These are phyloP conservation scores for Aspergillus puulaauensis DNA, from an alignment of 2,329 filamentous ascomycete genomes.

Conservation along the genomic window DNA sequence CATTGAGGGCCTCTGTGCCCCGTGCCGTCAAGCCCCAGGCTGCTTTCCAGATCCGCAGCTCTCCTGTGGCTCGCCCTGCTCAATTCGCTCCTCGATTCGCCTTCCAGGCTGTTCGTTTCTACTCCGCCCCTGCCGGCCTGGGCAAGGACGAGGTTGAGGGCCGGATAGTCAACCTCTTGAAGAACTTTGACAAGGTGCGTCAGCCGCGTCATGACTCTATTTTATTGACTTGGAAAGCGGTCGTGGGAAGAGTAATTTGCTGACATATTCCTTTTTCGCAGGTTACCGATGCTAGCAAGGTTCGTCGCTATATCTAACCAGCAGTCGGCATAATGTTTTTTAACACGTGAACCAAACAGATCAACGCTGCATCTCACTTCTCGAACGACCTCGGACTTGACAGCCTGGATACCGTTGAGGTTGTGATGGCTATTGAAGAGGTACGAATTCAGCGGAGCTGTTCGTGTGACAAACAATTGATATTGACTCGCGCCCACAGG, in stretches of 20 bases:
- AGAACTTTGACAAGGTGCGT: constrained; percentile 94
- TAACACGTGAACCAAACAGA: constrained; percentile 54
- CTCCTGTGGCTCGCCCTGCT: constrained; percentile 61
- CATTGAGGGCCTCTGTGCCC: constrained; percentile 59
- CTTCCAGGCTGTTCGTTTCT: constrained; percentile 74
- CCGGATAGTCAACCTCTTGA: constrained; percentile 86
- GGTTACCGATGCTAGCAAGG: constrained; percentile 43
- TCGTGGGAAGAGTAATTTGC: neutral
- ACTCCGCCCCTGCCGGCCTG: constrained; percentile 78
- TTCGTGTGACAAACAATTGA: constrained; percentile 11
- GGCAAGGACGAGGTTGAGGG: constrained; percentile 83
- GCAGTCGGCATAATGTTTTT: constrained; percentile 3
- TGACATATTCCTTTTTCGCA: constrained; percentile 18
- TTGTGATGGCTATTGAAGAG: constrained; percentile 99
- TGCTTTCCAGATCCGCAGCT: constrained; percentile 59
- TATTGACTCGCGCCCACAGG: constrained; percentile 44
- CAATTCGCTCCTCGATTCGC: constrained; percentile 62
- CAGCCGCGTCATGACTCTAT: neutral
- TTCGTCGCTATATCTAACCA: constrained; percentile 20
- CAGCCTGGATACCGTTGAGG: constrained; percentile 97
- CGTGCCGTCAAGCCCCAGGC: constrained; percentile 56
- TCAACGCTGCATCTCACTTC: constrained; percentile 83
- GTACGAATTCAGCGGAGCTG: constrained; percentile 45
- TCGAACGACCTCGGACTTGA: constrained; percentile 95
- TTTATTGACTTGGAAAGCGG: neutral